Percentiles rank a stretch among this genome's conserved stretches.
Evolutionary conservation across 1,284 basidiomycete species (phyloP).

Genomic region (Jaminaea rosea): DNA sequence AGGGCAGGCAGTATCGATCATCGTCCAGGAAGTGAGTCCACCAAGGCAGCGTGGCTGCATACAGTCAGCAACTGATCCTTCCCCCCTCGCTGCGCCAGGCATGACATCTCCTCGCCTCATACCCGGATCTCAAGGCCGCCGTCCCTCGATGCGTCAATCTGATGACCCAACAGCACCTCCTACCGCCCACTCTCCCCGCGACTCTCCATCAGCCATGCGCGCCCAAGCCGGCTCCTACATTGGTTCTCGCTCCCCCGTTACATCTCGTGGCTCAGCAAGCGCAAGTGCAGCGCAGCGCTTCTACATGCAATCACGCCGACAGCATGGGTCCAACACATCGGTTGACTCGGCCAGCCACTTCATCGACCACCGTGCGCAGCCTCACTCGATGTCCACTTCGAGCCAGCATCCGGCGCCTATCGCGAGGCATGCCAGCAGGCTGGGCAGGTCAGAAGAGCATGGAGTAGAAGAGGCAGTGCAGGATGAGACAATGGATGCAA

Average conservation of each 20-base stretch:
- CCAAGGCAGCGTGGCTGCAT: not conserved
- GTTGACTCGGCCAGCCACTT: slow-evolving; percentile 43
- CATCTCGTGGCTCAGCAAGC: no score
- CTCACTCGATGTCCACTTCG: slow-evolving; percentile 29
- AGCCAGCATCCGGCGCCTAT: slow-evolving; percentile 12
- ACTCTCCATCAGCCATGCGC: slow-evolving; percentile 8
- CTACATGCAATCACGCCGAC: slow-evolving; percentile 30
- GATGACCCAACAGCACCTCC: slow-evolving; percentile 6
- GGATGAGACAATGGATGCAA: slow-evolving; percentile 1
- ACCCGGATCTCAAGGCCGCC: not conserved
- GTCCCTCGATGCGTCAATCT: not conserved
- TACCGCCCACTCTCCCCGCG: not conserved
- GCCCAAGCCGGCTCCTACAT: slow-evolving; percentile 13
- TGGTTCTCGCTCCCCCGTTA: slow-evolving; percentile 1
- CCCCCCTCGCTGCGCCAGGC: not conserved
- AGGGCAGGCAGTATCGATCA: slow-evolving; percentile 4
- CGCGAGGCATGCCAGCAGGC: not conserved
- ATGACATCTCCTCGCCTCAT: not conserved
- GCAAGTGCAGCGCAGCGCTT: slow-evolving; percentile 23
- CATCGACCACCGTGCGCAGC: slow-evolving; percentile 45
- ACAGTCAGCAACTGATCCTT: not conserved
- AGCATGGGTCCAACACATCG: slow-evolving; percentile 37
- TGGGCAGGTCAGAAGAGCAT: slow-evolving; percentile 1
- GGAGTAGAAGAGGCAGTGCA: slow-evolving; percentile 12
- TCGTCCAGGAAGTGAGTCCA: not conserved